Evolutionary conservation across 2,329 filamentous ascomycete genomes (phyloP).

Genomic region (Epichloe elymi): DNA sequence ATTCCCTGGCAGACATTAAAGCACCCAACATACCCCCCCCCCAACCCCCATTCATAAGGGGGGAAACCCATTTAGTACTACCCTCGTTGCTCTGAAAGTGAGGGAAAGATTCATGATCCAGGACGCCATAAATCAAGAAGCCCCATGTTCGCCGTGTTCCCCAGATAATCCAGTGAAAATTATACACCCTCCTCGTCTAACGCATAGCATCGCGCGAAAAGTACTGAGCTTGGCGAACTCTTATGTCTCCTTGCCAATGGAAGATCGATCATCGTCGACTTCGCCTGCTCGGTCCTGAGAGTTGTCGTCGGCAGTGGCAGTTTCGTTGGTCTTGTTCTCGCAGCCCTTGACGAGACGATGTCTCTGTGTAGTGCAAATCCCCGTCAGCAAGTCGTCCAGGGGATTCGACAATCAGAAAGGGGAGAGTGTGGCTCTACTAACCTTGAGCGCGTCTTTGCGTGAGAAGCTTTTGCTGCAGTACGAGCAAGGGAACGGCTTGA

Average conservation of each 20-base stretch:
- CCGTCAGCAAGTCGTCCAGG: not conserved
- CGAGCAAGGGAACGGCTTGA: slow-evolving; percentile 88
- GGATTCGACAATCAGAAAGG: not conserved
- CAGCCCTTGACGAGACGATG: slow-evolving; percentile 54
- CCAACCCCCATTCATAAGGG: not conserved
- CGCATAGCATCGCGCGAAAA: not conserved
- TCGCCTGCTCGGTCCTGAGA: slow-evolving; percentile 4
- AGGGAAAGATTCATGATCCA: not conserved
- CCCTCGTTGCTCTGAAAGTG: not conserved
- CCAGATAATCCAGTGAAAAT: not conserved
- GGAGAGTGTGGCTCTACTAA: slow-evolving; percentile 28
- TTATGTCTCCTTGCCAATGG: slow-evolving; percentile 3
- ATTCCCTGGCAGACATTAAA: not conserved
- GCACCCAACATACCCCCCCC: not conserved
- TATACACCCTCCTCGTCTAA: not conserved
- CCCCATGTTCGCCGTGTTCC: slow-evolving; percentile 2
- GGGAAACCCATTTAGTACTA: not conserved
- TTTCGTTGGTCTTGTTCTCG: slow-evolving; percentile 23
- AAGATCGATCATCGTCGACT: slow-evolving; percentile 6
- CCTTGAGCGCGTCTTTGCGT: slow-evolving; percentile 92
- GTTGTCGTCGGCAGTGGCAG: slow-evolving; percentile 10
- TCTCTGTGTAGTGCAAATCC: slow-evolving; percentile 26
- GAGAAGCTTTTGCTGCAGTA: slow-evolving; percentile 96
- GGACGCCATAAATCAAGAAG: slow-evolving; percentile 1
- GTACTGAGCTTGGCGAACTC: not conserved